A percentile compares a stretch with the other conserved stretches of the same genome.
Evolutionary conservation across 352 stramenopile genomes (phyloP).

Genomic region (Phytophthora constricta): DNA sequence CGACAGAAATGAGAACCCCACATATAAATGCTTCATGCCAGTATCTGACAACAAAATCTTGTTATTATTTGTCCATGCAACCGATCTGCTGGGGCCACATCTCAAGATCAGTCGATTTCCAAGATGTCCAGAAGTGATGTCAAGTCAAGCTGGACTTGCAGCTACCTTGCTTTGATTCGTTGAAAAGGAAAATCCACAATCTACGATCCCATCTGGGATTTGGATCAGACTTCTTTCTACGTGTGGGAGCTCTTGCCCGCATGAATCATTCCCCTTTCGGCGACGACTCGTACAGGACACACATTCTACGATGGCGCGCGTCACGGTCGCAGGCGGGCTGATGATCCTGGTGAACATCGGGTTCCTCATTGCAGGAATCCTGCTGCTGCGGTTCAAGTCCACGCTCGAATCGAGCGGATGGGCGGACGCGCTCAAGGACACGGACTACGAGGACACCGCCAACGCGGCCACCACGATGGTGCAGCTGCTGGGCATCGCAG

Average conservation of each 20-base stretch:
- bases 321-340: conserved; percentile 58
- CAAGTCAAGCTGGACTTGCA: too few relatives aligned
- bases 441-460: conserved; percentile 66
- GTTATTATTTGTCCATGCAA: too few relatives aligned
- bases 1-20: too few relatives aligned
- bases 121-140: too few relatives aligned
- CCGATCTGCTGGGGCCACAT: too few relatives aligned
- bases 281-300: neutral
- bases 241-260: neutral
- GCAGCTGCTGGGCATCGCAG: conserved; percentile 55
- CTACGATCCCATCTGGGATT: neutral
- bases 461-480: conserved; percentile 53
- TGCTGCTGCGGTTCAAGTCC: conserved; percentile 71
- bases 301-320: conserved; percentile 21
- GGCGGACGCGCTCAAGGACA: conserved; percentile 75
- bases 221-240: neutral
- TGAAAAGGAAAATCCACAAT: neutral
- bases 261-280: conserved; percentile 32
- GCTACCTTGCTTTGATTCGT: neutral
- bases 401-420: conserved; percentile 70
- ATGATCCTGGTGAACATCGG: conserved; percentile 81
- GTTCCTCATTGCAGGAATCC: conserved; percentile 65
- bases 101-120: too few relatives aligned
- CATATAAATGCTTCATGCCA: too few relatives aligned
- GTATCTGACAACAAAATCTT: too few relatives aligned